Percentiles rank a stretch among this genome's conserved stretches.
phyloP scores from a whole-genome alignment of 495 filamentous ascomycete genomes.

The Xylaria sp. region DNA sequence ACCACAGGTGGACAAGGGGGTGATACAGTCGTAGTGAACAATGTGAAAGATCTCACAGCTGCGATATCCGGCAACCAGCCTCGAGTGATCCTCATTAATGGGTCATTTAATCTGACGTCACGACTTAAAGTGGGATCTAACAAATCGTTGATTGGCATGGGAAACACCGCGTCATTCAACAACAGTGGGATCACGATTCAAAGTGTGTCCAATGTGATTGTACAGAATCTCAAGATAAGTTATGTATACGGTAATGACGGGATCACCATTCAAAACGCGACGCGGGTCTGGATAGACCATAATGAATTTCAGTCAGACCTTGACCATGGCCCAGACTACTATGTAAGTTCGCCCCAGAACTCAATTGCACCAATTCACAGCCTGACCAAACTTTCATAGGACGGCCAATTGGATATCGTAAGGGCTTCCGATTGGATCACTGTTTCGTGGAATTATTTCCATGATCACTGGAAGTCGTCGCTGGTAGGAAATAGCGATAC shows the following conservation, averaged over 20 bases:
- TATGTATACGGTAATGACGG: constrained; percentile 23
- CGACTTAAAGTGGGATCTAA: neutral
- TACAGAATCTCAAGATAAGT: constrained; percentile 29
- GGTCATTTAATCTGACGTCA: neutral
- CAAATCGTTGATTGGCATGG: neutral
- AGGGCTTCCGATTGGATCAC: constrained; percentile 60
- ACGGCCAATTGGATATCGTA: constrained; percentile 52
- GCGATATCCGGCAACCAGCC: constrained; percentile 42
- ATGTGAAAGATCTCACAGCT: constrained; percentile 31
- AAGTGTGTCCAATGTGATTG: neutral
- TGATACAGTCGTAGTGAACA: constrained; percentile 36
- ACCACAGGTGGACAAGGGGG: constrained; percentile 49
- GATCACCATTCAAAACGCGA: constrained; percentile 43
- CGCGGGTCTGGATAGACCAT: constrained; percentile 63
- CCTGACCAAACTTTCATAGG: constrained; percentile 32
- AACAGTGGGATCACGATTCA: neutral
- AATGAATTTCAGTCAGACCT: constrained; percentile 53
- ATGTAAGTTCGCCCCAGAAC: constrained; percentile 46
- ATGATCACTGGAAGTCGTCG: constrained; percentile 61
- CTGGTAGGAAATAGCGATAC: constrained; percentile 51
- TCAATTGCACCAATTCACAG: constrained; percentile 20
- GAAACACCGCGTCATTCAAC: neutral
- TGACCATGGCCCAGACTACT: constrained; percentile 33
- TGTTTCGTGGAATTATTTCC: constrained; percentile 57
- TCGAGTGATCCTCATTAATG: constrained; percentile 34